Evolutionary conservation across 768 basidiomycete genomes (phyloP).

Genomic region (Russula sp.): DNA sequence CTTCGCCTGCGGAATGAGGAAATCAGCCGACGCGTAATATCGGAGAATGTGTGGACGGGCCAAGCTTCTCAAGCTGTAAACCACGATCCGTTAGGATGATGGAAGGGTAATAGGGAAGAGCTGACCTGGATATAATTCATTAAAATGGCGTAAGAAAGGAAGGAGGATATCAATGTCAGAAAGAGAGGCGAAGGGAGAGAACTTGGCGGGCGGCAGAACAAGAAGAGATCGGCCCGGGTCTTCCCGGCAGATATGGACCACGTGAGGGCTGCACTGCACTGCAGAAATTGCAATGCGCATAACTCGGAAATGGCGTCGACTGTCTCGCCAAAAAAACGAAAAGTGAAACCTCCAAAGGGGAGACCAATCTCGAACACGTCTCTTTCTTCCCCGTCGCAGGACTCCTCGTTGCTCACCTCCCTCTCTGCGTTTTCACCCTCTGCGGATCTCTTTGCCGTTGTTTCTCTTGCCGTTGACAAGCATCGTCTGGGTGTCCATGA

Average conservation of each 20-base stretch:
- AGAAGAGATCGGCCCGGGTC: background rate
- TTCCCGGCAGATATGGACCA: background rate
- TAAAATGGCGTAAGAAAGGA: background rate
- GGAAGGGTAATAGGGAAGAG: background rate
- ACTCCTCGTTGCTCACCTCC: conserved; percentile 35
- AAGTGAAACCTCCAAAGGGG: conserved; percentile 44
- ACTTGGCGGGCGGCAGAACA: background rate
- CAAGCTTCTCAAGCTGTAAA: conserved; percentile 80
- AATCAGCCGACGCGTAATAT: background rate
- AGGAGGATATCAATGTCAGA: background rate
- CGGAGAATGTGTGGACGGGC: conserved; percentile 28
- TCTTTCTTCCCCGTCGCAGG: conserved; percentile 47
- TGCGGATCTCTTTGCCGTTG: conserved; percentile 48
- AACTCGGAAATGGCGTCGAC: conserved; percentile 35
- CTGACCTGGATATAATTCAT: conserved; percentile 58
- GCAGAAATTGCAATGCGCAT: background rate
- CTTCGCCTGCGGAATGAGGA: conserved; percentile 50
- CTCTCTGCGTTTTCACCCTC: conserved; percentile 55
- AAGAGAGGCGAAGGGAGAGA: background rate
- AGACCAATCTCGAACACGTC: conserved; percentile 47
- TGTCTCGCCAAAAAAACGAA: conserved; percentile 44
- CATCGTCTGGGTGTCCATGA: conserved; percentile 62
- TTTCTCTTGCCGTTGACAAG: conserved; percentile 64
- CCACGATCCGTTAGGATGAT: conserved; percentile 9
- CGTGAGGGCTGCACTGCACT: too few species aligned